phyloP scores from a whole-genome alignment of 2,329 filamentous ascomycete genomes.

The Pestalotiopsis sp. region DNA sequence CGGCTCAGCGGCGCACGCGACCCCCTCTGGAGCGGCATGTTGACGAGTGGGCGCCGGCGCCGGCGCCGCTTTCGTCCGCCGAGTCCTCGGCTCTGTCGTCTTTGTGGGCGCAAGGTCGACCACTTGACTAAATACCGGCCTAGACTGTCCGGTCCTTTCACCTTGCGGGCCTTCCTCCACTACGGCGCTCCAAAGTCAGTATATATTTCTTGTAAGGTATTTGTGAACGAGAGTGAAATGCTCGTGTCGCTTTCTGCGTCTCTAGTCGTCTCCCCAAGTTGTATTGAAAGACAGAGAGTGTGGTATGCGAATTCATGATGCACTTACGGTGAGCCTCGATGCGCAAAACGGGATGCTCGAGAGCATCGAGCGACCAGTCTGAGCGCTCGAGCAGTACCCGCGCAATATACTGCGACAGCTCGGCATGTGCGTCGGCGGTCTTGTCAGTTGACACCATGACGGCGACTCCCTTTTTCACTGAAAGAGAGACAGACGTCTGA shows the following conservation, averaged over 20 bases:
- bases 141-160: not conserved
- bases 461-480: not conserved
- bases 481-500: not conserved
- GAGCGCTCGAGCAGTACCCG: not conserved
- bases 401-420: slow-evolving; percentile 4
- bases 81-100: not conserved
- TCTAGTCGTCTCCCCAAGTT: not conserved
- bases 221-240: not conserved
- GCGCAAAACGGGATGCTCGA: not conserved
- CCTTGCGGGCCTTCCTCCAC: not conserved
- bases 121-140: slow-evolving; percentile 1
- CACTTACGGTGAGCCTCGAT: slow-evolving; percentile 3
- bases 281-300: not conserved
- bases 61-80: not conserved
- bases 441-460: not conserved
- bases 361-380: not conserved
- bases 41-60: not conserved
- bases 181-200: not conserved
- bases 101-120: not conserved
- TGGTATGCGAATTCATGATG: not conserved
- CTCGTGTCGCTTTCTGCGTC: not conserved
- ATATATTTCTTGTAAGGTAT: not conserved
- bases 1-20: not conserved
- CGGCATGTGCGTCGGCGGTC: not conserved
- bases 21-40: not conserved